Base-by-base conservation (phyloP, 371 early-diverging fungal species). In the Mortierella sp. region DNA sequence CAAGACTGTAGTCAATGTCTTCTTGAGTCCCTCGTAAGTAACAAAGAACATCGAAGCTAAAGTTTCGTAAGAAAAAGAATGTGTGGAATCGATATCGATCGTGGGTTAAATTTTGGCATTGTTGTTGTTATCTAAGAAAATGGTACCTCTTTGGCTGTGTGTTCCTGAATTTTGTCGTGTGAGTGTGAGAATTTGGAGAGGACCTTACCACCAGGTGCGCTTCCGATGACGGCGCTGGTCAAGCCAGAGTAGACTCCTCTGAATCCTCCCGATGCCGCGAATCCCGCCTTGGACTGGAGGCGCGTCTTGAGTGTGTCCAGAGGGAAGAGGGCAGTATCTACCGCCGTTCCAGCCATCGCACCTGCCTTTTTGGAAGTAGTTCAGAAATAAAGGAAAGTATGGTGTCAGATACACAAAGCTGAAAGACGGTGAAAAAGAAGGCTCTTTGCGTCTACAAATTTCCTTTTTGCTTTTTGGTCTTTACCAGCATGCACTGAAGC, bases 241-340 rank as follows among this genome's bases (percentile, higher is more conserved):
- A 99, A 89, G 5, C 99, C 99, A 46, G 95, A 93, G 85, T 98
- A 99, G 68, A 99, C 93, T 35, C 97, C 97, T 71, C 92, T 91
- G 90, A 98, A 97, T 29, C 98, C 98, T 63, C 99, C 99, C 35
- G 97, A 93, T 12, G 94, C 95, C 35, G 91, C 85, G 79, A 99
- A 99, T 35, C 99, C 99, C 49, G 91, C 92, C 80, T 93, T 92
- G 18, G 97, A 95, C 90, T 99, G 99, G 83, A 96, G 89, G 51
- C 96, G 90, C 11, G 98, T 98, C 89, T 98, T 98, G 83, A 98
- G 93, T 27, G 99, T 98, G 89, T 98, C 98, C 63, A 98, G 89
- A 11, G 99, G 99, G 76, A 95, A 98, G 55, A 98, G 88, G 12
- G 92, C 93, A 27, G 96, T 95, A 86, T 98, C 99, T 24, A 98